Percentiles rank a stretch among this genome's conserved stretches.
Conservation (phyloP, 768 basidiomycete species). For the Dentipellis fragilis region DNA sequence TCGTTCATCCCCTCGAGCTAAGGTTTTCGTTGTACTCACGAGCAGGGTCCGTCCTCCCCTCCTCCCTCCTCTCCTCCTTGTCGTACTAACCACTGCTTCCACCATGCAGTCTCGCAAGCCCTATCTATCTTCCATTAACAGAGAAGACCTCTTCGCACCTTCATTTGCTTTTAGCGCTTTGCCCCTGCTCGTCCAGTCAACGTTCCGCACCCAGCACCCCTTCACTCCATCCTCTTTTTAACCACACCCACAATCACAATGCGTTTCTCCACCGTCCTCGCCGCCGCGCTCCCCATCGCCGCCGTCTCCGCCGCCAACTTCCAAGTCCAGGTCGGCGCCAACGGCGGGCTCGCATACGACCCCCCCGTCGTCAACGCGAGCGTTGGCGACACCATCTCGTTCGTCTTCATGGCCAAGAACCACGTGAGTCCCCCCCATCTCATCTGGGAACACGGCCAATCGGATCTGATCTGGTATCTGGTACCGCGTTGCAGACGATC, state of each 20-base stretch:
- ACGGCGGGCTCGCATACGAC: conserved; percentile 2
- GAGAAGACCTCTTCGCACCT: neutral
- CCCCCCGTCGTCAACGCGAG: conserved; percentile 13
- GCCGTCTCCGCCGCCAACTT: conserved; percentile 2
- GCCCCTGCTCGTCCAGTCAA: neutral
- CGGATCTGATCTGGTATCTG: conserved; percentile 6
- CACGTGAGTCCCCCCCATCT: conserved; percentile 10
- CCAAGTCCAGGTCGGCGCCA: conserved; percentile 9
- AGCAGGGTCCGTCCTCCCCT: conserved; percentile 32
- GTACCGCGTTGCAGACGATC: conserved; percentile 24
- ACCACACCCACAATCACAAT: neutral
- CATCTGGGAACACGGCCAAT: conserved; percentile 2
- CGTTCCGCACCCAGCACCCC: conserved; percentile 5
- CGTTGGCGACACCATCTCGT: conserved; percentile 15
- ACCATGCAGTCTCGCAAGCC: conserved; percentile 11
- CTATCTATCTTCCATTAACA: neutral
- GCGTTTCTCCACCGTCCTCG: conserved; percentile 9
- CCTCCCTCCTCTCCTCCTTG: neutral
- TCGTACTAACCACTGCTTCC: neutral
- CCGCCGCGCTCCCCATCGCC: conserved; percentile 5
- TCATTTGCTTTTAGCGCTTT: neutral
- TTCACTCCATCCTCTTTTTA: neutral
- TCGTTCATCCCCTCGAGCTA: conserved; percentile 18
- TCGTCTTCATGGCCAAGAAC: conserved; percentile 12
- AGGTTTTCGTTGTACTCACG: conserved; percentile 28